These are phyloP conservation scores for Coniferiporia weirii DNA, from an alignment of 1,284 basidiomycete species.

Conservation along the genomic window DNA sequence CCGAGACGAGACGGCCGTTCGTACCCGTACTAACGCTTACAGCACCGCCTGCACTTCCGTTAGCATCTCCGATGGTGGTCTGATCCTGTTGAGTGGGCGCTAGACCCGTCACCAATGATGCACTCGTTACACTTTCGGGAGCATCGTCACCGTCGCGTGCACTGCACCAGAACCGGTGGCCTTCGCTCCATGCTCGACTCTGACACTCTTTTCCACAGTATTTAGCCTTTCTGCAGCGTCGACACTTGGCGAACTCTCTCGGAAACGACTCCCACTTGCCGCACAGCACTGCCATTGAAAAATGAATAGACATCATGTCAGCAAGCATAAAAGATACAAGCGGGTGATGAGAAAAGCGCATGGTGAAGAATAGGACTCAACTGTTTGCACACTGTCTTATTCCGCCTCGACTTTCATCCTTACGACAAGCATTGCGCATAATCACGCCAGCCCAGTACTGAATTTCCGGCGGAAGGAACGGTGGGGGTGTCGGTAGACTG, in stretches of 20 bases:
- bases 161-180: slow-evolving; percentile 88
- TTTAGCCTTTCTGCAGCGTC: slow-evolving; percentile 95
- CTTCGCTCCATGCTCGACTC: slow-evolving; percentile 94
- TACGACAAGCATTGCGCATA: slow-evolving; percentile 98
- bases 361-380: slow-evolving; percentile 34
- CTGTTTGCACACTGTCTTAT: slow-evolving; percentile 98
- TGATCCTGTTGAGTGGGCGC: neutral
- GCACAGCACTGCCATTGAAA: slow-evolving; percentile 66
- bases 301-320: slow-evolving; percentile 13
- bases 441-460: slow-evolving; percentile 99
- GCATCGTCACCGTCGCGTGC: slow-evolving; percentile 70
- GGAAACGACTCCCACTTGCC: slow-evolving; percentile 93
- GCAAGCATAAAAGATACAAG: neutral
- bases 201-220: slow-evolving; percentile 99
- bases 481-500: slow-evolving; percentile 64
- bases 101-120: neutral
- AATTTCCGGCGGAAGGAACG: slow-evolving; percentile 81
- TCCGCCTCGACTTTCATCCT: slow-evolving; percentile 90
- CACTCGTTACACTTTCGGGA: slow-evolving; percentile 23
- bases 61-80: neutral
- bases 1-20: neutral
- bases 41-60: neutral
- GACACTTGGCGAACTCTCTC: slow-evolving; percentile 95
- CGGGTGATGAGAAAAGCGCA: neutral
- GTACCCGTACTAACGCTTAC: neutral